Conservation (phyloP, 768 basidiomycete species). For the Boletus rubroflammeus region DNA sequence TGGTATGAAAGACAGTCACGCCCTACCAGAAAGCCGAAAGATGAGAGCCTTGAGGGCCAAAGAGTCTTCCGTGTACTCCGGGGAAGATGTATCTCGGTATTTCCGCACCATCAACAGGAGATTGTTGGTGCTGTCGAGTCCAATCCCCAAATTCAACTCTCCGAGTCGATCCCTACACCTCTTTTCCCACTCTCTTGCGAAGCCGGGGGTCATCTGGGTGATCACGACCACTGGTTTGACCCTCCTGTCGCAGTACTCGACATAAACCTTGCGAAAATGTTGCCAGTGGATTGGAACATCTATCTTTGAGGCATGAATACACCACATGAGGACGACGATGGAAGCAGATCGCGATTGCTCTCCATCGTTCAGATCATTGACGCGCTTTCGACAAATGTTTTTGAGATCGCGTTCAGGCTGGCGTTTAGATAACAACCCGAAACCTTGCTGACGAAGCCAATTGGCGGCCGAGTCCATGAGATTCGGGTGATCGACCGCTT, state of each 20-base stretch:
- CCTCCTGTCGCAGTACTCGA: constrained; percentile 23
- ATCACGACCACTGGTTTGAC: constrained; percentile 26
- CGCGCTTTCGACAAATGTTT: constrained; percentile 17
- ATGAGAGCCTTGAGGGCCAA: constrained; percentile 15
- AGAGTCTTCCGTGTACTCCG: constrained; percentile 20
- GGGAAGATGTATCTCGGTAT: constrained; percentile 11
- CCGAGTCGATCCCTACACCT: constrained; percentile 19
- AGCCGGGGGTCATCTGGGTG: constrained; percentile 21
- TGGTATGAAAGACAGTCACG: not conserved
- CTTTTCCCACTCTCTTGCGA: too few relatives aligned
- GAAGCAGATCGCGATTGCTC: constrained; percentile 5
- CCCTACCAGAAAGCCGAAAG: constrained; percentile 11
- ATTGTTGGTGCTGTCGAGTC: not conserved
- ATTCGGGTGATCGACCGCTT: constrained; percentile 21
- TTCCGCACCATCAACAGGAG: constrained; percentile 16
- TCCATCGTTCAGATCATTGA: constrained; percentile 9
- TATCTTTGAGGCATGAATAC: constrained; percentile 30
- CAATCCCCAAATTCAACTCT: constrained; percentile 8
- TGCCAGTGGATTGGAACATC: constrained; percentile 24
- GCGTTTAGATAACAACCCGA: constrained; percentile 11
- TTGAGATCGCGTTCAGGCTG: constrained; percentile 24
- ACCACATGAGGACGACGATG: constrained; percentile 24
- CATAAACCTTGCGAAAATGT: constrained; percentile 26
- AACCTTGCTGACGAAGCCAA: constrained; percentile 23
- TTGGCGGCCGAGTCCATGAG: constrained; percentile 17